A percentile compares a stretch with the other conserved stretches of the same genome.
phyloP scores from a whole-genome alignment of 345 rosid species.

The Nasturtium officinale region DNA sequence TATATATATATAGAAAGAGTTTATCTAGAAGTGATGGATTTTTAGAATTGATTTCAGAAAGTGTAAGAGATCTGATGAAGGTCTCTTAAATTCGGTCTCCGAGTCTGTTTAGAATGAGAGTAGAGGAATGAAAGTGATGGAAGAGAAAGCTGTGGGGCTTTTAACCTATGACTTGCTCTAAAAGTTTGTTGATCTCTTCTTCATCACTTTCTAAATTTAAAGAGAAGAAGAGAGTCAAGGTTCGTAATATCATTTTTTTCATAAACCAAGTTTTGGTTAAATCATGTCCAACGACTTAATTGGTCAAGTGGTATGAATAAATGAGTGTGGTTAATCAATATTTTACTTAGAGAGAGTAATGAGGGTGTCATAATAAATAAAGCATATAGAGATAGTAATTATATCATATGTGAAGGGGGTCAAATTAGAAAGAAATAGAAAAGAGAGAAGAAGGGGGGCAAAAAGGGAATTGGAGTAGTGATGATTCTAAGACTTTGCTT shows the following conservation, averaged over 20 bases:
- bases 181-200: conserved; percentile 40
- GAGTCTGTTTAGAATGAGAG: conserved; percentile 27
- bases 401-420: conserved; percentile 32
- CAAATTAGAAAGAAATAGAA: conserved; percentile 37
- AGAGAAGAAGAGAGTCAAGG: background rate
- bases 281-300: conserved; percentile 21
- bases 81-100: conserved; percentile 24
- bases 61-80: conserved; percentile 21
- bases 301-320: background rate
- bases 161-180: conserved; percentile 41
- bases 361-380: conserved; percentile 35
- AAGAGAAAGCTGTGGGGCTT: conserved; percentile 40
- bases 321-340: conserved; percentile 1
- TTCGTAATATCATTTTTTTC: background rate
- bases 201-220: conserved; percentile 10
- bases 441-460: conserved; percentile 34
- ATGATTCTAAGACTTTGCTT: conserved; percentile 45
- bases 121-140: conserved; percentile 39
- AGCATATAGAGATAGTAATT: conserved; percentile 26
- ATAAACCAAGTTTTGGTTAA: conserved; percentile 9
- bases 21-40: conserved; percentile 5
- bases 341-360: conserved; percentile 25
- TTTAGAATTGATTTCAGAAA: conserved; percentile 9
- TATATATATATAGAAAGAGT: background rate
- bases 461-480: conserved; percentile 43